Conservation (phyloP, 2,329 filamentous ascomycete species). For the Teratosphaeria viscida region DNA sequence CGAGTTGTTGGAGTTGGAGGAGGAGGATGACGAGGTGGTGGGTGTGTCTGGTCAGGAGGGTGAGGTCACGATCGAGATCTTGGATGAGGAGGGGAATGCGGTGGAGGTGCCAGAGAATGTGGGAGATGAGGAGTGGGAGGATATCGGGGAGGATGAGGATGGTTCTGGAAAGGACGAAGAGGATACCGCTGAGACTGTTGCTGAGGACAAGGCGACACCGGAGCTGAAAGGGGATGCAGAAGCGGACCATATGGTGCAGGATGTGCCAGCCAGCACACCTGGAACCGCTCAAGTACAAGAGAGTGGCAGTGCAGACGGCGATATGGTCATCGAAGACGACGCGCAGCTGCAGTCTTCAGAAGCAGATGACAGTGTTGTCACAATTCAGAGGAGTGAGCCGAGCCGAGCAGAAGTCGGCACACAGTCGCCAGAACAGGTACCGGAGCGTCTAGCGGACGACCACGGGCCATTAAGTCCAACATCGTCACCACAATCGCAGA, state of each 20-base stretch:
- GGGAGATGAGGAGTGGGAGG: conserved; percentile 9
- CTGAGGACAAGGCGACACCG: neutral
- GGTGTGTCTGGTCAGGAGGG: neutral
- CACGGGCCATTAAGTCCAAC: neutral
- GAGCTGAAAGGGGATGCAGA: neutral
- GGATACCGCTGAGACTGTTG: neutral
- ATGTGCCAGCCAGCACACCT: neutral
- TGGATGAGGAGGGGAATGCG: conserved; percentile 16
- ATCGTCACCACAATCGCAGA: neutral
- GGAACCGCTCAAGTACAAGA: neutral
- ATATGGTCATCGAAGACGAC: neutral
- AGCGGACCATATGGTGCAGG: neutral
- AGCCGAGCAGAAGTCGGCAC: neutral
- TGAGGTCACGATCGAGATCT: conserved; percentile 16
- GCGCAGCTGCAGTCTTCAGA: neutral
- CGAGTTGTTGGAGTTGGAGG: conserved; percentile 12
- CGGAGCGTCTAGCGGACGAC: neutral
- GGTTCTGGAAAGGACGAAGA: neutral
- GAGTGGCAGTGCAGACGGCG: neutral
- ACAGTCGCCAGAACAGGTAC: neutral
- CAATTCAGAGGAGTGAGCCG: neutral
- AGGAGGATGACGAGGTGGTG: conserved; percentile 12
- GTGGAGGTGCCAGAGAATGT: conserved; percentile 7
- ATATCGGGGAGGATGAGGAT: conserved; percentile 17
- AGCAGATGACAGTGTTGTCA: neutral